phyloP scores from a whole-genome alignment of 2,329 filamentous ascomycete genomes.

The Fusarium siculi region DNA sequence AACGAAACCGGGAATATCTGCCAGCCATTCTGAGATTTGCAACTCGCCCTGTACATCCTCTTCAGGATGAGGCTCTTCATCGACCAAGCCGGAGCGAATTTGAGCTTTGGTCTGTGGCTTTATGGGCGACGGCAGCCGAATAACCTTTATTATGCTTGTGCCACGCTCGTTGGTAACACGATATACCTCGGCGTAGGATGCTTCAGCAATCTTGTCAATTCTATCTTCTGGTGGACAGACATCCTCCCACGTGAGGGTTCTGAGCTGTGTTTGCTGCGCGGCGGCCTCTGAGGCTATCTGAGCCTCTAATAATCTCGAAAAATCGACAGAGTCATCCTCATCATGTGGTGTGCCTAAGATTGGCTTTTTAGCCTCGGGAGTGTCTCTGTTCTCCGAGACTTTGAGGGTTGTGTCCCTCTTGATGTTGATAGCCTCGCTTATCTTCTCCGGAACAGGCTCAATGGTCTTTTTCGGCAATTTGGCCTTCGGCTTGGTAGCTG shows the following conservation, averaged over 20 bases:
- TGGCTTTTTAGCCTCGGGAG: conserved; percentile 5
- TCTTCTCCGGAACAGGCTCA: conserved; percentile 13
- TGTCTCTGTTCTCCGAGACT: not conserved
- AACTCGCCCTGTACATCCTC: conserved; percentile 68
- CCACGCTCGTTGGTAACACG: conserved; percentile 68
- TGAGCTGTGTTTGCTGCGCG: conserved; percentile 49
- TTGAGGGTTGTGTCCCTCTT: conserved; percentile 4
- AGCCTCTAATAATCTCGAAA: conserved; percentile 2
- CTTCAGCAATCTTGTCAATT: conserved; percentile 73
- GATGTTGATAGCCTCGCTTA: conserved; percentile 6
- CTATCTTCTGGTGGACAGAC: conserved; percentile 63
- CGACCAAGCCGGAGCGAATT: conserved; percentile 63
- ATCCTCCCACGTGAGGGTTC: conserved; percentile 65
- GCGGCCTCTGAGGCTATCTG: conserved; percentile 29
- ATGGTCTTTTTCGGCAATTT: conserved; percentile 20
- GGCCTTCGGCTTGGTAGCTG: conserved; percentile 19
- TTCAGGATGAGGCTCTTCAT: conserved; percentile 67
- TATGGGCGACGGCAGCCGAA: conserved; percentile 68
- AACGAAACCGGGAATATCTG: conserved; percentile 72
- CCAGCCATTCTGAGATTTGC: conserved; percentile 71
- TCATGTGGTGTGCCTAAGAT: not conserved
- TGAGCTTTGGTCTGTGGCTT: conserved; percentile 68
- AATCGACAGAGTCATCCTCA: conserved; percentile 4
- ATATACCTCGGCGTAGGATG: conserved; percentile 74
- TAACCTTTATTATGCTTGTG: conserved; percentile 73